Base-by-base conservation (phyloP, 805 yeast genomes). In the Debaryomyces prosopidis region DNA sequence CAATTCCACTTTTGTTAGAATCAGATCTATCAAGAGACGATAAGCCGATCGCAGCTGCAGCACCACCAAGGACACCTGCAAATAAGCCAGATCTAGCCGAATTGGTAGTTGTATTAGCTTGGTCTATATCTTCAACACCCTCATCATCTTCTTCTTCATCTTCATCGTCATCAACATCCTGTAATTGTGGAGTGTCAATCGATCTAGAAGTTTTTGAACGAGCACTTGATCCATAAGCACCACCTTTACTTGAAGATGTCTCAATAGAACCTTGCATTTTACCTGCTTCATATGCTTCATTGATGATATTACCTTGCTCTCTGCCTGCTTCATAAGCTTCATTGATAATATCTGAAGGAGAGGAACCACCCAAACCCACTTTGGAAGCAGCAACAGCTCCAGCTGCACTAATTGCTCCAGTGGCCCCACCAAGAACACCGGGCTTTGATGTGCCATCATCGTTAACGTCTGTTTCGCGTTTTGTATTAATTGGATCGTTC, bases 61-160 rank as follows among this genome's bases (percentile, higher is more conserved):
- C 41, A 27, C 41, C 41, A 11, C 65, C 65, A 17, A 59, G 14
- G 14, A 62, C 65, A 17, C 63, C 63, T 14, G 60, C 58, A 16
- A 54, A 36, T 7, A 51, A 11, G 5, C 59, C 55, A 12, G 56
- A 36, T 10, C 32, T 40, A 8, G 45, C 19, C 12, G 43, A 17
- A 14, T 14, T 23, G 33, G 17, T 34, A 16, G 17, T 18, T 5
- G 37, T n/a, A 4, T 31, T 23, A 23, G 26, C 26, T 10, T n/a
- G n/a, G n/a, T n/a, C n/a, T n/a, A n/a, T n/a, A 12, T 32, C 36
- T 8, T 32, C 15, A 8, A 5, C 37, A 34, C 7, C n/a, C 10
- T n/a, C 19, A 16, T 34, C 37, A 6, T 34, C 19, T 2, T 34
- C 37, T 5, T 34, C 26, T 7, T 23, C 26, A 7, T 23, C 26